A percentile compares a stretch with the other conserved stretches of the same genome.
Evolutionary conservation across 2,329 filamentous ascomycete species (phyloP).

Genomic region (Stenocarpella maydis): DNA sequence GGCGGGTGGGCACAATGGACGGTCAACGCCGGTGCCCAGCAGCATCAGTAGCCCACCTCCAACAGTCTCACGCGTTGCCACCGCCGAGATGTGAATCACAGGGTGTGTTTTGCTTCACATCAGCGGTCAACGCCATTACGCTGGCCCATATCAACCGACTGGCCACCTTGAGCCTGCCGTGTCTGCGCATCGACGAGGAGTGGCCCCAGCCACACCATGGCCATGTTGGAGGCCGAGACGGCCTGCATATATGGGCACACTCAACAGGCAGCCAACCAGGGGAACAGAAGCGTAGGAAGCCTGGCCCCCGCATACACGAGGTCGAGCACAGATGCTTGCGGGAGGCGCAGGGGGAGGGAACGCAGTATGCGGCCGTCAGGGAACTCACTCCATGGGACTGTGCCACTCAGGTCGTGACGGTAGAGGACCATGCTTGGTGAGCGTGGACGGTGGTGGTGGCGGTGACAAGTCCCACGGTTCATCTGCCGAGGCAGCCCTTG

Average conservation of each 20-base stretch:
- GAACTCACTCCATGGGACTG: slow-evolving; percentile 48
- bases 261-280: slow-evolving; percentile 44
- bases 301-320: slow-evolving; percentile 48
- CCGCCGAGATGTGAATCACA: slow-evolving; percentile 46
- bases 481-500: slow-evolving; percentile 43
- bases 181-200: slow-evolving; percentile 48
- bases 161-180: slow-evolving; percentile 45
- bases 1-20: slow-evolving; percentile 44
- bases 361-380: slow-evolving; percentile 44
- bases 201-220: slow-evolving; percentile 41
- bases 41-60: slow-evolving; percentile 47
- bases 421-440: slow-evolving; percentile 44
- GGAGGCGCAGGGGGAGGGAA: slow-evolving; percentile 45
- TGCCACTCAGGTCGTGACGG: slow-evolving; percentile 46
- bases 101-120: slow-evolving; percentile 46
- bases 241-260: slow-evolving; percentile 46
- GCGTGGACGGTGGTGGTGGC: slow-evolving; percentile 39
- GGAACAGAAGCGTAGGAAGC: slow-evolving; percentile 38
- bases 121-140: too few species aligned
- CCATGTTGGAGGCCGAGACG: slow-evolving; percentile 42
- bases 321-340: slow-evolving; percentile 44
- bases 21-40: slow-evolving; percentile 46
- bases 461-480: slow-evolving; percentile 37
- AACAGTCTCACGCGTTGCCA: slow-evolving; percentile 50
- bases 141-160: slow-evolving; percentile 48